Evolutionary conservation across 257 asterid genomes (phyloP), one percentile per base, ranked within the genome.

Genomic region (Plantago elongata): DNA sequence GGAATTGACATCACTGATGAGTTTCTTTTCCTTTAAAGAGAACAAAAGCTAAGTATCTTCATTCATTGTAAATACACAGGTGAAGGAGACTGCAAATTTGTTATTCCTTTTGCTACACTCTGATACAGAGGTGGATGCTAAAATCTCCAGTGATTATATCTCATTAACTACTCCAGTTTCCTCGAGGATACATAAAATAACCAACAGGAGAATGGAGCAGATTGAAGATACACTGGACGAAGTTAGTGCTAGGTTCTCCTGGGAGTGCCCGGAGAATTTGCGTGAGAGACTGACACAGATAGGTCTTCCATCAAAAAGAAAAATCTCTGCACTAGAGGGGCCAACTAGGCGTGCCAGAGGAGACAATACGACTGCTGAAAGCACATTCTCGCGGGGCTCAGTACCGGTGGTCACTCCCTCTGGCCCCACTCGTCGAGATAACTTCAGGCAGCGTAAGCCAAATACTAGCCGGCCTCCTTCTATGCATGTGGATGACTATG

Each of bases 381-480:
- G 74, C 71, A 64, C 84, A 72, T 79, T 86, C 80, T 74, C 95
- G 46, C 82, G 95, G 78, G 89, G 88, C 13, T 47, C 85, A 6
- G 74, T 73, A 63, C 89, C 93, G 5, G 74, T 83, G 67, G 62
- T 78, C 27, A 73, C 81, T 9, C 74, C 94, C 46, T 69, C 95
- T 15, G 98, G 81, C 63, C 95, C 94, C 17, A 77, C 93, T 47
- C 92, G 97, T 9, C 85, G 98, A 66, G 99, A 92, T 74, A 76
- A 84, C 64, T 92, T 92, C 74, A 83, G 99, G 66, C 95, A 83
- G 77, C 99, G 99, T 61, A 92, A 92, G 81, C 96, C 95, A 34
- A 92, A 92, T 81, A 92, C 97, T 47, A 92, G 99, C 80, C 82
- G 97, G 58, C 96, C 99, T 60, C 99, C 99, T 68, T 92, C 99